These are phyloP conservation scores for Epichloe aotearoae DNA, from an alignment of 2,329 filamentous ascomycete species.

Conservation along the genomic window DNA sequence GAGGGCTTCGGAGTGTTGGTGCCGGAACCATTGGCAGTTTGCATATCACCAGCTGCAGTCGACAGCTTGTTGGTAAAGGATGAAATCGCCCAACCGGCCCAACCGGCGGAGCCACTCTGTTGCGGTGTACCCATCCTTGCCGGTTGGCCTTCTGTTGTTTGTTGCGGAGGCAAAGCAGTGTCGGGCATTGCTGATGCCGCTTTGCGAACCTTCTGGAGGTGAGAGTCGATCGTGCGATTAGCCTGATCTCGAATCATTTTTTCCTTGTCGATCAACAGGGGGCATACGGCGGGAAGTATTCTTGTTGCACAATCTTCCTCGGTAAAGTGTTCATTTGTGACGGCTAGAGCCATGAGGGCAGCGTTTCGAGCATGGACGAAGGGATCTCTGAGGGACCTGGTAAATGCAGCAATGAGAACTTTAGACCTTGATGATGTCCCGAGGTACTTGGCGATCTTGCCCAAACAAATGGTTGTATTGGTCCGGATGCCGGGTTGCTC, in stretches of 20 bases:
- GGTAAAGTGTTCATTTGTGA: constrained; percentile 72
- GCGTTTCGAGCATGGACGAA: constrained; percentile 92
- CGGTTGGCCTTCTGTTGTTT: constrained; percentile 35
- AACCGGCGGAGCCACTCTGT: constrained; percentile 39
- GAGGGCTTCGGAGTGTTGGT: constrained; percentile 27
- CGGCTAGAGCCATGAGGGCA: constrained; percentile 70
- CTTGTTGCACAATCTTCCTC: constrained; percentile 82
- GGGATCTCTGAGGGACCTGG: constrained; percentile 76
- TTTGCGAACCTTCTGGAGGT: constrained; percentile 71
- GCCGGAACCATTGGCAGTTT: constrained; percentile 37
- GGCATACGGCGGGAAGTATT: constrained; percentile 73
- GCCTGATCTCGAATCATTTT: constrained; percentile 89
- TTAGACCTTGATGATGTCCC: constrained; percentile 69
- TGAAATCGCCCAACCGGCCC: constrained; percentile 97
- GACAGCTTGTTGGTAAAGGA: constrained; percentile 94
- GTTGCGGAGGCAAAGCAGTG: constrained; percentile 55
- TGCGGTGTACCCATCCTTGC: constrained; percentile 74
- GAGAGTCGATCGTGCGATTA: constrained; percentile 76
- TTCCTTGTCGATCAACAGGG: constrained; percentile 83
- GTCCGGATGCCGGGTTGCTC: constrained; percentile 95
- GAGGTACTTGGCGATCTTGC: constrained; percentile 87
- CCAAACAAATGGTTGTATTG: constrained; percentile 94
- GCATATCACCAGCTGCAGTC: constrained; percentile 73
- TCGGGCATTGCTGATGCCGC: constrained; percentile 68
- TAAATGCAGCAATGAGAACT: constrained; percentile 86